phyloP scores from a whole-genome alignment of 2,329 filamentous ascomycete species.

The Cordyceps javanica region DNA sequence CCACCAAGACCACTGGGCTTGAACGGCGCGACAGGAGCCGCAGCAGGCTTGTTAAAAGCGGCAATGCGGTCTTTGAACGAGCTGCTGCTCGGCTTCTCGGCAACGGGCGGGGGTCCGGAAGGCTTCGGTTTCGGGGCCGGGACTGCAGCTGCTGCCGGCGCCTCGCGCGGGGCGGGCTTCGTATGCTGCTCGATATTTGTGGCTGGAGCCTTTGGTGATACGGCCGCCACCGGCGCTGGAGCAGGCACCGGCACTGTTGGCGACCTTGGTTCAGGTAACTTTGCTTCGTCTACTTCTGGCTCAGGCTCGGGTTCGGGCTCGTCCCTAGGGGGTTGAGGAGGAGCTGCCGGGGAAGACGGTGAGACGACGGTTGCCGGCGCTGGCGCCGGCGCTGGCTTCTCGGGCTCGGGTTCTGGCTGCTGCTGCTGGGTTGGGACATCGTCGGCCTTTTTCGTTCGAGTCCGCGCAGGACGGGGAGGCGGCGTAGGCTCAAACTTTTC shows the following conservation, averaged over 20 bases:
- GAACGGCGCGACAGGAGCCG: conserved; percentile 82
- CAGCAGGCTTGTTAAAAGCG: conserved; percentile 87
- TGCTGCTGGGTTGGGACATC: conserved; percentile 17
- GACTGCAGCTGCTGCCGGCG: conserved; percentile 35
- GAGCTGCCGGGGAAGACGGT: conserved; percentile 21
- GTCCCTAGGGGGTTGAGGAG: conserved; percentile 22
- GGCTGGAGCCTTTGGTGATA: conserved; percentile 23
- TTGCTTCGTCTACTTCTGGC: neutral
- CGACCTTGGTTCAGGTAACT: conserved; percentile 24
- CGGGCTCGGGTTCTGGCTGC: conserved; percentile 27
- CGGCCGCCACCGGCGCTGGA: conserved; percentile 23
- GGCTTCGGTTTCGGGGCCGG: conserved; percentile 35
- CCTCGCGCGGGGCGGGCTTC: conserved; percentile 29
- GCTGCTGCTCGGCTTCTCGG: conserved; percentile 66
- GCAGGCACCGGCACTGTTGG: conserved; percentile 23
- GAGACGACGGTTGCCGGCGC: conserved; percentile 17
- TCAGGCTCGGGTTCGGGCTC: conserved; percentile 29
- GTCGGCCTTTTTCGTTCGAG: conserved; percentile 56
- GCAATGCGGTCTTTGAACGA: conserved; percentile 95
- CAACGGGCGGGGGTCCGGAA: conserved; percentile 57
- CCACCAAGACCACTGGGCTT: conserved; percentile 65
- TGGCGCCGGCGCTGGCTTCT: conserved; percentile 16
- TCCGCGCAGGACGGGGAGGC: conserved; percentile 75
- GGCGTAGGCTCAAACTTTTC: conserved; percentile 90
- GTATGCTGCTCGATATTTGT: conserved; percentile 23